These are phyloP conservation scores for Elongisporangium anandrum DNA, from an alignment of 352 stramenopile genomes.

Conservation along the genomic window DNA sequence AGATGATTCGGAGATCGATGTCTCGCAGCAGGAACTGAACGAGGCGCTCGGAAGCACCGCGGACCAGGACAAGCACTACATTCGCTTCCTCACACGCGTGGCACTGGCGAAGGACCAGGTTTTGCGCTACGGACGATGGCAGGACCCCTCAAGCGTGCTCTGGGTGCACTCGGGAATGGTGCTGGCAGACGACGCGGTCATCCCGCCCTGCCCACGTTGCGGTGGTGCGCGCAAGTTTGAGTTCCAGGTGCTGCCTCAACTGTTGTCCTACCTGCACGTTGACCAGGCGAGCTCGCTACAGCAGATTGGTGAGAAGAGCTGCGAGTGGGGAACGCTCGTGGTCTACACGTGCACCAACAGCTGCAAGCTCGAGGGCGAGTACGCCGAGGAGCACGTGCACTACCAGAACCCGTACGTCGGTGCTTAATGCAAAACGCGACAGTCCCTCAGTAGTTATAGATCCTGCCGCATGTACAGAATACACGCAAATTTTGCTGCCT, in stretches of 20 bases:
- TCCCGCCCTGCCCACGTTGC: slow-evolving; percentile 81
- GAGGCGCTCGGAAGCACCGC: slow-evolving; percentile 50
- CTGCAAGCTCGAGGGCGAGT: slow-evolving; percentile 60
- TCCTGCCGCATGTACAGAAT: background rate
- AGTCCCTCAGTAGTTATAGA: background rate
- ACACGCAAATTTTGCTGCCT: background rate
- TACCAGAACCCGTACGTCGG: slow-evolving; percentile 71
- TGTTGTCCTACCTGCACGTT: slow-evolving; percentile 90
- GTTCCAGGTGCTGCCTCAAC: slow-evolving; percentile 94
- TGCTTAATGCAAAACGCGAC: slow-evolving; percentile 9
- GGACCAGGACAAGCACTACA: slow-evolving; percentile 73
- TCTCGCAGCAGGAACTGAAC: slow-evolving; percentile 75
- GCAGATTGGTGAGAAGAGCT: slow-evolving; percentile 49
- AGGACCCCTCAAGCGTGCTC: slow-evolving; percentile 61
- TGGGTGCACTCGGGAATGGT: slow-evolving; percentile 83
- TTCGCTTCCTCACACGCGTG: slow-evolving; percentile 80
- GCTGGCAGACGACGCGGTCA: slow-evolving; percentile 10
- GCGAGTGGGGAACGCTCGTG: slow-evolving; percentile 91
- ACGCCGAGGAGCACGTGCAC: slow-evolving; percentile 68
- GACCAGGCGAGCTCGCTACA: slow-evolving; percentile 56
- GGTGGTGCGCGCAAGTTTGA: slow-evolving; percentile 87
- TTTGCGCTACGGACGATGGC: slow-evolving; percentile 89
- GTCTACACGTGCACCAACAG: slow-evolving; percentile 92
- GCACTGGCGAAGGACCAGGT: slow-evolving; percentile 80
- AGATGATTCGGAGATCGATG: slow-evolving; percentile 71